phyloP scores from a whole-genome alignment of 2,329 filamentous ascomycete species.

The Pseudogymnoascus sp. region DNA sequence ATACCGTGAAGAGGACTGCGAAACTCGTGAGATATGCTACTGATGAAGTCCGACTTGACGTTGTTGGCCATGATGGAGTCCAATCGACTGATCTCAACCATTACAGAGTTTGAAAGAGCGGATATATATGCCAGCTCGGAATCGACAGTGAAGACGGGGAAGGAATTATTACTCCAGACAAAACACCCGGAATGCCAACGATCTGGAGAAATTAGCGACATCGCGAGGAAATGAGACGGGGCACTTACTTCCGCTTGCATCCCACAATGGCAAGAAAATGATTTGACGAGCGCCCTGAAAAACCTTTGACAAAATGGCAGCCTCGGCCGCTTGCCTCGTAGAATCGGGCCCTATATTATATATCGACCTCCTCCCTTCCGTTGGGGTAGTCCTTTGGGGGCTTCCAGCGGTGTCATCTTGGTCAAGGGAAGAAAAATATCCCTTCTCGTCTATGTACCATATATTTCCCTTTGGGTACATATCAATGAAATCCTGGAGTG shows the following conservation, averaged over 20 bases:
- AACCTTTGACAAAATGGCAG: constrained; percentile 21
- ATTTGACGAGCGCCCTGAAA: constrained; percentile 26
- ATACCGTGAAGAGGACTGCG: constrained; percentile 38
- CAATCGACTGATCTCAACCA: constrained; percentile 24
- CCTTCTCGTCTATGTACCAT: constrained; percentile 26
- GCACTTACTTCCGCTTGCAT: constrained; percentile 23
- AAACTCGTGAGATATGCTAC: constrained; percentile 26
- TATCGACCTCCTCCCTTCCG: not conserved
- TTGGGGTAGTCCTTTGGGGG: not conserved
- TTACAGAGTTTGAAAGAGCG: constrained; percentile 23
- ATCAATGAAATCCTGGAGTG: constrained; percentile 21
- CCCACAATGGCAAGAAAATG: constrained; percentile 27
- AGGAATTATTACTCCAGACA: constrained; percentile 21
- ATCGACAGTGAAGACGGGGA: constrained; percentile 23
- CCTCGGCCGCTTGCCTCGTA: constrained; percentile 21
- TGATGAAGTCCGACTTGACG: constrained; percentile 25
- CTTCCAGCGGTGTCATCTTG: constrained; percentile 16
- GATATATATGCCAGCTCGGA: constrained; percentile 23
- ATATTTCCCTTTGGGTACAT: constrained; percentile 27
- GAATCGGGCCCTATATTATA: not conserved
- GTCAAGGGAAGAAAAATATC: constrained; percentile 26
- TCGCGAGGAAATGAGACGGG: not conserved
- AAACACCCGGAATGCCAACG: constrained; percentile 25
- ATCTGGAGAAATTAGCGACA: constrained; percentile 14
- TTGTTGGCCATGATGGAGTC: constrained; percentile 24